Percentiles rank a stretch among this genome's conserved stretches.
These are phyloP conservation scores for Chrysosporium queenslandicum DNA, from an alignment of 2,329 filamentous ascomycete genomes.

Conservation along the genomic window DNA sequence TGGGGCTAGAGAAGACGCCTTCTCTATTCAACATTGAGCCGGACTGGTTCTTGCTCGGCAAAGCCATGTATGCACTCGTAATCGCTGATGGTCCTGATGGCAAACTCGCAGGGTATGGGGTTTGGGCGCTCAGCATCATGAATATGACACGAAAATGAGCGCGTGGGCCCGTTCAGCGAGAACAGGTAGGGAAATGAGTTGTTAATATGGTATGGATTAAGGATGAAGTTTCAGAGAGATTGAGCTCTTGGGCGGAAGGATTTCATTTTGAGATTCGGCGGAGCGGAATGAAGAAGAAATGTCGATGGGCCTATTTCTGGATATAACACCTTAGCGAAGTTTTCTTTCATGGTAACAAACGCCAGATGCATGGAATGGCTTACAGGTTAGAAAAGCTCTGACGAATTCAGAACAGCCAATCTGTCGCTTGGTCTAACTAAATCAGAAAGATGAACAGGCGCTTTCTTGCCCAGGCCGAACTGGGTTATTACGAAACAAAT, in stretches of 20 bases:
- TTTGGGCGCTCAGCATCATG: conserved; percentile 15
- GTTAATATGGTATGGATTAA: background rate
- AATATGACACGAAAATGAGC: background rate
- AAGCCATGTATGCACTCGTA: conserved; percentile 10
- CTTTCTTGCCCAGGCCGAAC: background rate
- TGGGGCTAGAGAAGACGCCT: conserved; percentile 62
- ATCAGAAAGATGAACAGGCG: background rate
- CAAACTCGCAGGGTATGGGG: conserved; percentile 2
- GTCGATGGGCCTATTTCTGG: conserved; percentile 2
- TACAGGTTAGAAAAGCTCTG: background rate
- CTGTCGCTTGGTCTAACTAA: background rate
- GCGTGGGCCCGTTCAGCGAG: background rate
- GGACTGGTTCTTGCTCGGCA: conserved; percentile 7
- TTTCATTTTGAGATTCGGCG: conserved; percentile 6
- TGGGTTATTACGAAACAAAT: conserved; percentile 8
- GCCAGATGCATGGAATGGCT: conserved; percentile 1
- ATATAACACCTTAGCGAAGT: conserved; percentile 2
- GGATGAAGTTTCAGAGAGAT: conserved; percentile 8
- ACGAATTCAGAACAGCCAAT: conserved; percentile 3
- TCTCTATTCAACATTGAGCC: conserved; percentile 21
- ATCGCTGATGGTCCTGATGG: conserved; percentile 2
- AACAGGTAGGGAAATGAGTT: background rate
- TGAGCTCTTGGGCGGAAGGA: background rate
- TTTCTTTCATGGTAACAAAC: conserved; percentile 8
- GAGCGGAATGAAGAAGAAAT: background rate